These are phyloP conservation scores for Orbilia oligospora DNA, from an alignment of 2,329 filamentous ascomycete species.

Conservation along the genomic window DNA sequence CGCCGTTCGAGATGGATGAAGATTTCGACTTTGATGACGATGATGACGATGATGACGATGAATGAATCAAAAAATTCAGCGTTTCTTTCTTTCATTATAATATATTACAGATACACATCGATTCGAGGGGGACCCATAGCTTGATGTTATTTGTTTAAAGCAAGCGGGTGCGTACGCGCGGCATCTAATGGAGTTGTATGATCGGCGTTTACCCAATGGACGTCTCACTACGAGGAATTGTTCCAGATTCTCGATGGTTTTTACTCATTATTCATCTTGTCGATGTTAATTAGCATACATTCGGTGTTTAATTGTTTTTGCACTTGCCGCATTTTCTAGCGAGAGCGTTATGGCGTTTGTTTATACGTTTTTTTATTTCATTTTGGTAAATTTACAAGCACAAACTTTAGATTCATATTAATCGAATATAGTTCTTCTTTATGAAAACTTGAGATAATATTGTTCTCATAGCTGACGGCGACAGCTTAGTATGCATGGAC, in stretches of 20 bases:
- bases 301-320: constrained; percentile 23
- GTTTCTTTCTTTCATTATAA: not conserved
- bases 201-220: constrained; percentile 31
- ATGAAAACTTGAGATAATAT: not conserved
- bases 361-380: constrained; percentile 10
- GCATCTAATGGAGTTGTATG: constrained; percentile 60
- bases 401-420: constrained; percentile 22
- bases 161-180: constrained; percentile 20
- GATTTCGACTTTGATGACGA: constrained; percentile 57
- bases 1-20: constrained; percentile 53
- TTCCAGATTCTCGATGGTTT: not conserved
- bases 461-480: no score
- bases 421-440: constrained; percentile 9
- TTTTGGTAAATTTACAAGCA: constrained; percentile 9
- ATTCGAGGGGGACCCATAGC: not conserved
- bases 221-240: constrained; percentile 17
- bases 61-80: constrained; percentile 14
- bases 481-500: no score
- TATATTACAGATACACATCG: constrained; percentile 1
- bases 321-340: constrained; percentile 50
- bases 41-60: constrained; percentile 46
- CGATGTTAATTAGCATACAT: constrained; percentile 20
- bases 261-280: constrained; percentile 1
- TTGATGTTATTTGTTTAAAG: constrained; percentile 29
- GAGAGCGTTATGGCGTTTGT: constrained; percentile 58